Percentiles rank a stretch among this genome's conserved stretches.
Evolutionary conservation across 2,329 filamentous ascomycete genomes (phyloP).

Genomic region (Ampelomyces quisqualis): DNA sequence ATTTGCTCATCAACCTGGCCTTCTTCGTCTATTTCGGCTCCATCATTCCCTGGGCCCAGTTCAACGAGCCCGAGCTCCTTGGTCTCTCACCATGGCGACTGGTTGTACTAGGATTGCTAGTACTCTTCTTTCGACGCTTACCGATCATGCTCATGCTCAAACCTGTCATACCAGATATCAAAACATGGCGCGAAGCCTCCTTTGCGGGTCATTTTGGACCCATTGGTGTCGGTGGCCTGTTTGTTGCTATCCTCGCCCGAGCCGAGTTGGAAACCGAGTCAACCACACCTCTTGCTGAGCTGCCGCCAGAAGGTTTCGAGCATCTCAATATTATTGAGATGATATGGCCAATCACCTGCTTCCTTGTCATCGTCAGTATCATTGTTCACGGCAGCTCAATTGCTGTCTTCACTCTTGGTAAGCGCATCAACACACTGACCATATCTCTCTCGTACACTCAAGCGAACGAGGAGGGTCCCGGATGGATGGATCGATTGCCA

Average conservation of each 20-base stretch:
- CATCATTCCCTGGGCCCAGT: constrained; percentile 94
- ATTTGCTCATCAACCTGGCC: constrained; percentile 91
- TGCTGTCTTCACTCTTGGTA: constrained; percentile 94
- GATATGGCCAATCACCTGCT: constrained; percentile 95
- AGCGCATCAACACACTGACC: constrained; percentile 94
- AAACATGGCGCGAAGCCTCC: constrained; percentile 94
- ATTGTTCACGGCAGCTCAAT: constrained; percentile 97
- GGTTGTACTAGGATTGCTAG: constrained; percentile 88
- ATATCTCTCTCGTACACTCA: constrained; percentile 95
- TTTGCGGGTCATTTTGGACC: constrained; percentile 98
- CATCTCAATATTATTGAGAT: constrained; percentile 74
- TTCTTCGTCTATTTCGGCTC: constrained; percentile 98
- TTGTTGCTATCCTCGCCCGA: constrained; percentile 86
- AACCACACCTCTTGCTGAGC: constrained; percentile 69
- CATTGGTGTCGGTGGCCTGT: constrained; percentile 95
- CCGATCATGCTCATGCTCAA: constrained; percentile 92
- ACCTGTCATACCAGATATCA: constrained; percentile 91
- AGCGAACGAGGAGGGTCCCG: constrained; percentile 81
- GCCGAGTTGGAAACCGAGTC: constrained; percentile 81
- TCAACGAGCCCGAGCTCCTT: constrained; percentile 67
- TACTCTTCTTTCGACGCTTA: constrained; percentile 93
- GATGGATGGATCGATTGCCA: constrained; percentile 93
- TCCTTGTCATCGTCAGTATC: constrained; percentile 92
- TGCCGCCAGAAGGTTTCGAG: constrained; percentile 60
- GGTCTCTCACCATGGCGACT: constrained; percentile 85